Percentiles rank a stretch among this genome's conserved stretches.
Conservation (phyloP, 2,329 filamentous ascomycete genomes). For the Fonsecaea monophora region DNA sequence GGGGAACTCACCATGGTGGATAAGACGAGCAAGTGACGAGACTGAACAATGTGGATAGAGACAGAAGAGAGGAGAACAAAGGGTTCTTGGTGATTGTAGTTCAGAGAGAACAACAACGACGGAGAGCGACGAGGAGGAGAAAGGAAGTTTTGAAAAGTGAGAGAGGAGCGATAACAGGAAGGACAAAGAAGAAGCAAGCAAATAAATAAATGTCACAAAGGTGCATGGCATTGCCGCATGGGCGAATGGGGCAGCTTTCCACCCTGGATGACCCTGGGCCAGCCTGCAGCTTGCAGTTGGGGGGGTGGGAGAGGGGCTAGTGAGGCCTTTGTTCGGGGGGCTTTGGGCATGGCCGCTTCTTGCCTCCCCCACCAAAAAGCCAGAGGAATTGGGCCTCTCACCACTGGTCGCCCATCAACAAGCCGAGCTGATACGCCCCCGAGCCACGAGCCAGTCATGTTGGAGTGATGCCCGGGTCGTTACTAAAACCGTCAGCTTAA, state of each 20-base stretch:
- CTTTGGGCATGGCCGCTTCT: constrained; percentile 3
- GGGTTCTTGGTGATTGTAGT: constrained; percentile 7
- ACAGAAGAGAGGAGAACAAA: constrained; percentile 1
- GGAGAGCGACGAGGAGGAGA: constrained; percentile 9
- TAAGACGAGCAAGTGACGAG: constrained; percentile 9
- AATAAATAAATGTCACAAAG: constrained; percentile 25
- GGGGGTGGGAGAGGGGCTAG: background rate
- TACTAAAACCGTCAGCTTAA: constrained; percentile 6
- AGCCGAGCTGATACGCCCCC: constrained; percentile 9
- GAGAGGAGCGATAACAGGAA: constrained; percentile 20
- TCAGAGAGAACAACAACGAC: constrained; percentile 5
- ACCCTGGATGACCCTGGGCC: constrained; percentile 7
- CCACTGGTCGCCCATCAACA: background rate
- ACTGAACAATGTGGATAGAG: background rate
- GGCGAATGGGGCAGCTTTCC: background rate
- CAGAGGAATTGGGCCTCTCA: constrained; percentile 4
- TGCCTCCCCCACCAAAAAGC: constrained; percentile 19
- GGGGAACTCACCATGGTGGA: constrained; percentile 35
- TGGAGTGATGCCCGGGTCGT: background rate
- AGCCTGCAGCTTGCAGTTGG: background rate
- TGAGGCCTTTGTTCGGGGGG: background rate
- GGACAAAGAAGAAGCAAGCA: constrained; percentile 14
- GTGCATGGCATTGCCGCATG: background rate
- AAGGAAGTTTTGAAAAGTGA: constrained; percentile 14
- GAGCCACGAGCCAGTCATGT: constrained; percentile 2